Conservation (phyloP, 176 grass and related monocot genomes). For the sorghum (Sorghum bicolor) region Sorghum_bicolor_NCBIv3 NC_012877.2:2050001-2050500, state of each 20-base stretch:
- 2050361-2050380: background rate
- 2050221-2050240: background rate
- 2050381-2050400: fast-evolving
- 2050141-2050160: background rate
- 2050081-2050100: background rate
- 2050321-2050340: background rate
- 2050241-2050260: background rate
- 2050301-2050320: background rate
- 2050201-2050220: background rate
- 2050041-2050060: constrained; percentile 9
- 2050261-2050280: background rate
- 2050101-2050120: constrained; percentile 12
- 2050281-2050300: background rate
- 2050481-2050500: background rate
- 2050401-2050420: background rate
- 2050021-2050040: background rate
- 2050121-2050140: background rate
- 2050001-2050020: background rate
- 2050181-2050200: background rate
- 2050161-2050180: background rate
- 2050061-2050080: background rate
- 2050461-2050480: background rate
- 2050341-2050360: background rate
- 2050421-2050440: background rate
- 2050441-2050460: background rate